These are phyloP conservation scores for Penicillium manginii DNA, from an alignment of 495 filamentous ascomycete species.

Conservation along the genomic window DNA sequence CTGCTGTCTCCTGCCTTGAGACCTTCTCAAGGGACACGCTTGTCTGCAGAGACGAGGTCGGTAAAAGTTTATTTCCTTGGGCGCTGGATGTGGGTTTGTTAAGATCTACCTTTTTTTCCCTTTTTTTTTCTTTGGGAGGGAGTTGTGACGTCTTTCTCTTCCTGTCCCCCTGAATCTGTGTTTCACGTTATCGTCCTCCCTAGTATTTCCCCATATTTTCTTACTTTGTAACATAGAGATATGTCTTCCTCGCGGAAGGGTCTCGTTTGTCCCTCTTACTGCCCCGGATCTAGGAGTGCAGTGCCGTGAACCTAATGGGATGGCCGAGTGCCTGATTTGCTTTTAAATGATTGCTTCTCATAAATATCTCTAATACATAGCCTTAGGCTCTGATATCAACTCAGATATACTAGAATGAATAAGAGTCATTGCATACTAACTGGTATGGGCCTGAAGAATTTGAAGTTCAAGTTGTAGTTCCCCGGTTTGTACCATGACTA, in stretches of 20 bases:
- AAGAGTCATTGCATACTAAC: too few species aligned
- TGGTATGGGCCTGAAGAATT: too few species aligned
- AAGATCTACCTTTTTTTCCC: conserved; percentile 16
- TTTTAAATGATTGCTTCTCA: neutral
- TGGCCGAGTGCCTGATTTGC: conserved; percentile 8
- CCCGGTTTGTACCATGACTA: neutral
- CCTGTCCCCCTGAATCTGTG: conserved; percentile 23
- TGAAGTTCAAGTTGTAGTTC: neutral
- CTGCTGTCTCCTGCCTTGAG: conserved; percentile 6
- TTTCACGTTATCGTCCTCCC: conserved; percentile 11
- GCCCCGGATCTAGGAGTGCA: conserved; percentile 8
- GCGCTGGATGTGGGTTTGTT: conserved; percentile 23
- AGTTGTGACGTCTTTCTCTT: conserved; percentile 42
- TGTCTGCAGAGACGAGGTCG: conserved; percentile 16
- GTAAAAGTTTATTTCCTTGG: conserved; percentile 29
- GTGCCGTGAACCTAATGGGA: conserved; percentile 15
- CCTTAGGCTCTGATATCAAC: neutral
- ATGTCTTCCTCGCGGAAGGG: conserved; percentile 39
- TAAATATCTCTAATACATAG: neutral
- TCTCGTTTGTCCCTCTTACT: neutral
- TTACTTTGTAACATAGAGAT: conserved; percentile 43
- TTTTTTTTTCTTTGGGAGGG: conserved; percentile 29
- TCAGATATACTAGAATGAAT: too few species aligned
- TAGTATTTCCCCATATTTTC: conserved; percentile 11
- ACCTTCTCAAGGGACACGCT: conserved; percentile 7